These are phyloP conservation scores for Angomonas deanei DNA, from an alignment of 208 protist species.

Conservation along the genomic window DNA sequence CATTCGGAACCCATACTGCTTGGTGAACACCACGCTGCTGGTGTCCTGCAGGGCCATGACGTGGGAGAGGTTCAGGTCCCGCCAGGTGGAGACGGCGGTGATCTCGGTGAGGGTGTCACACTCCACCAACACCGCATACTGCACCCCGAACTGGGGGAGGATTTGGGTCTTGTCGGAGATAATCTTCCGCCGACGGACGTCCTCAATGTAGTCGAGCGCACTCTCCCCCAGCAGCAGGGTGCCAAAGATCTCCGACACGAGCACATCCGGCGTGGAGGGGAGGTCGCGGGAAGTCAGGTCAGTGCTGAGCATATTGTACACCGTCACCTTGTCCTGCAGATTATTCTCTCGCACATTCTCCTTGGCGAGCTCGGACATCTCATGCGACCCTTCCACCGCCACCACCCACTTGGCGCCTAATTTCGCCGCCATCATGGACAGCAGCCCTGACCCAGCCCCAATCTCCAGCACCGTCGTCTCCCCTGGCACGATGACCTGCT, in stretches of 20 bases:
- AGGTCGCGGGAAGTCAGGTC: constrained; percentile 62
- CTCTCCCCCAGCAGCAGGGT: constrained; percentile 90
- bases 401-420: constrained; percentile 88
- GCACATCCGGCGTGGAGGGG: constrained; percentile 61
- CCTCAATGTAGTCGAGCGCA: constrained; percentile 88
- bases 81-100: constrained; percentile 74
- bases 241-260: constrained; percentile 92
- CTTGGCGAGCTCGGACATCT: constrained; percentile 77
- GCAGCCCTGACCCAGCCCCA: constrained; percentile 84
- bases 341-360: constrained; percentile 77
- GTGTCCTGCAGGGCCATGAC: constrained; percentile 90
- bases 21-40: constrained; percentile 87
- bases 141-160: constrained; percentile 73
- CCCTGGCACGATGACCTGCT: constrained; percentile 55
- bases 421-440: constrained; percentile 89
- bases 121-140: constrained; percentile 90
- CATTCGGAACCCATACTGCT: constrained; percentile 92
- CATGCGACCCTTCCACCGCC: constrained; percentile 83
- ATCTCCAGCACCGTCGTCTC: constrained; percentile 90
- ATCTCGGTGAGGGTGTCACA: constrained; percentile 68
- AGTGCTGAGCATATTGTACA: constrained; percentile 88
- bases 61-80: constrained; percentile 71
- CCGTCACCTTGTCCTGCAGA: constrained; percentile 57
- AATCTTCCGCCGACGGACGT: constrained; percentile 61
- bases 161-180: constrained; percentile 59